phyloP scores from a whole-genome alignment of 192 early-diverging fungal genomes.

The Dissophora ornata region DNA sequence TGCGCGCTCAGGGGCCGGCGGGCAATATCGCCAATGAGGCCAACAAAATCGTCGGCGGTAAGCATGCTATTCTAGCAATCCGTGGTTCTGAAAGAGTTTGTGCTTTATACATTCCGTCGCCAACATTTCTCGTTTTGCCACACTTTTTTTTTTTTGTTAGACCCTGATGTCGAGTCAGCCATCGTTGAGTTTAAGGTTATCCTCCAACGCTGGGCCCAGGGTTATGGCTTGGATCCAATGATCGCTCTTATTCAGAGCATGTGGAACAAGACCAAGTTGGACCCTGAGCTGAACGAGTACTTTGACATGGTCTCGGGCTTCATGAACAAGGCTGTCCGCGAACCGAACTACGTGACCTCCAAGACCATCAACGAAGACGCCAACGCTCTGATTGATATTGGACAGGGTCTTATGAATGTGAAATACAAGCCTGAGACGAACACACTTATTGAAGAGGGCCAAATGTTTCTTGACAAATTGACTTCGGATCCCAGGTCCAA shows the following conservation, averaged over 20 bases:
- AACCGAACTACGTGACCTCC: slow-evolving; percentile 48
- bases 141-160: background rate
- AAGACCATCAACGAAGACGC: slow-evolving; percentile 37
- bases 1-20: slow-evolving; percentile 15
- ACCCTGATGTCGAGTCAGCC: slow-evolving; percentile 35
- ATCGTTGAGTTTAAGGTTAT: slow-evolving; percentile 52
- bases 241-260: slow-evolving; percentile 41
- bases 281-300: slow-evolving; percentile 47
- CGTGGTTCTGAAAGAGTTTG: too few species aligned
- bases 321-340: slow-evolving; percentile 33
- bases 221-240: slow-evolving; percentile 47
- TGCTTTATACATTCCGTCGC: too few species aligned
- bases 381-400: slow-evolving; percentile 29
- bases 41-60: slow-evolving; percentile 27
- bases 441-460: slow-evolving; percentile 20
- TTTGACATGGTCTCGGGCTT: slow-evolving; percentile 22
- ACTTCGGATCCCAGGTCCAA: slow-evolving; percentile 35
- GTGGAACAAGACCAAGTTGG: slow-evolving; percentile 16
- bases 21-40: slow-evolving; percentile 10
- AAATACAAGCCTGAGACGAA: slow-evolving; percentile 45
- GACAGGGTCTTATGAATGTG: slow-evolving; percentile 29
- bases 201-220: slow-evolving; percentile 58
- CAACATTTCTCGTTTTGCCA: too few species aligned
- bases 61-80: background rate
- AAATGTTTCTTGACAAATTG: slow-evolving; percentile 30